Base-by-base conservation (phyloP, 768 basidiomycete genomes). In the Terana coerulea region DNA sequence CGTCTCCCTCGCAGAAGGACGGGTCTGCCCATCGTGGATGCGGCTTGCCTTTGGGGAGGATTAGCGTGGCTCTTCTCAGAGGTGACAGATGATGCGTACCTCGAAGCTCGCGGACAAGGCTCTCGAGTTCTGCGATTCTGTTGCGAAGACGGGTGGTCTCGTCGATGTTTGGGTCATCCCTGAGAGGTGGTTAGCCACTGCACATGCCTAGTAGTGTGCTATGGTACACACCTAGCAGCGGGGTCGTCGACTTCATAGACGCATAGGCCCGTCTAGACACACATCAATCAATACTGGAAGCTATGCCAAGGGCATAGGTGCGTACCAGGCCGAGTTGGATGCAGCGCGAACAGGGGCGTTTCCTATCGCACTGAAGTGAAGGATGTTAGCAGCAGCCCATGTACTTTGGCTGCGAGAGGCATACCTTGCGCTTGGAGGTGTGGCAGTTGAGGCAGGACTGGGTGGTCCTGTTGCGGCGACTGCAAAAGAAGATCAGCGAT, bases 201-300 rank as follows among this genome's bases (percentile, higher is more conserved):
- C 33, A n/a, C 28, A 30, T n/a, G 8, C 10, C 15, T 30, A 28
- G 26, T 17, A 9, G 14, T 28, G 33, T 4, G 41, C 17, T 14
- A 26, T 35, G 9, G 19, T 19, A 63, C 75, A 51, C 57, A 88
- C 90, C 88, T 77, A 31, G 88, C 70, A 9, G 86, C 84, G 12
- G 89, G 89, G 68, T 92, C 92, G 65, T 95, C 93, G 57, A 95
- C 88, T 64, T 95, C 93, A 59, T 95, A 95, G 0, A 95, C 91
- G 66, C 93, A 95, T 15, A 95, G 86, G 45, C 93, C 93, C 19
- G 93, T 95, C 89, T 92, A 37, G 3, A 37, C n/a, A n/a, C n/a
- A 43, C 25, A 26, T 50, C 33, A 37, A 15, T 17, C 22, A 54
- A 49, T n/a, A 17, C 30, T 57, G 61, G 67, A 54, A 14, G 26